A percentile compares a stretch with the other conserved stretches of the same genome.
phyloP scores from a whole-genome alignment of 2,329 filamentous ascomycete species.

The Mollisiaceae sp. region DNA sequence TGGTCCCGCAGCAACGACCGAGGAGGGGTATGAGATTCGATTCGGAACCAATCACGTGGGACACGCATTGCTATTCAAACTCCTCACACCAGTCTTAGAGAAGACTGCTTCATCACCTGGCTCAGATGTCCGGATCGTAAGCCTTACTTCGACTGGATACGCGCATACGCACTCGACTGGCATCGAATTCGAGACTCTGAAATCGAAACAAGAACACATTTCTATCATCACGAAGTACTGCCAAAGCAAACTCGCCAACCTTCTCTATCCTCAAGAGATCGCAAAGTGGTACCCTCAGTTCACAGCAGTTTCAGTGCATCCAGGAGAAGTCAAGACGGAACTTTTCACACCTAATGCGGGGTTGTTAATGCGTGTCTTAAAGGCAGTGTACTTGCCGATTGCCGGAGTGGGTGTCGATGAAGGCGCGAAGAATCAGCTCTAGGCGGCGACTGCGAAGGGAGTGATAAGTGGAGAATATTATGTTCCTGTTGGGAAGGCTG shows the following conservation, averaged over 20 bases:
- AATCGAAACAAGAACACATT: constrained; percentile 6
- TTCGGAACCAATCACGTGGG: constrained; percentile 56
- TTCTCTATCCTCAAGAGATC: constrained; percentile 50
- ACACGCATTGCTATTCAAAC: constrained; percentile 50
- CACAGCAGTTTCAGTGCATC: constrained; percentile 47
- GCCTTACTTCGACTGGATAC: constrained; percentile 19
- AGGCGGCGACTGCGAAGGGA: constrained; percentile 41
- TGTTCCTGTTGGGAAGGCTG: constrained; percentile 44
- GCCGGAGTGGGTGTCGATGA: constrained; percentile 26
- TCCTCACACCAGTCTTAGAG: constrained; percentile 44
- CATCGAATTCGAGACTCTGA: constrained; percentile 40
- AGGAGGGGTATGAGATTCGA: constrained; percentile 54
- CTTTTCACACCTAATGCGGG: constrained; percentile 1
- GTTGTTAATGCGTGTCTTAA: constrained; percentile 14
- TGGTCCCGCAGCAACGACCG: constrained; percentile 44
- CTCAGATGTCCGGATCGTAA: constrained; percentile 28
- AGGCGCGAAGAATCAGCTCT: constrained; percentile 47
- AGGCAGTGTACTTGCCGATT: constrained; percentile 12
- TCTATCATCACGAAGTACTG: constrained; percentile 43
- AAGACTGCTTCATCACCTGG: constrained; percentile 32
- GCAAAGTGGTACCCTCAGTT: constrained; percentile 46
- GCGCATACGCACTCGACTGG: constrained; percentile 5
- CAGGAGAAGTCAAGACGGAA: constrained; percentile 40
- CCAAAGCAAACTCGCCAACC: constrained; percentile 55
- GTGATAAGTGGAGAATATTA: constrained; percentile 46